Percentiles rank a stretch among this genome's conserved stretches.
phyloP scores from a whole-genome alignment of 768 basidiomycete genomes.

The Hericium rajendrae region DNA sequence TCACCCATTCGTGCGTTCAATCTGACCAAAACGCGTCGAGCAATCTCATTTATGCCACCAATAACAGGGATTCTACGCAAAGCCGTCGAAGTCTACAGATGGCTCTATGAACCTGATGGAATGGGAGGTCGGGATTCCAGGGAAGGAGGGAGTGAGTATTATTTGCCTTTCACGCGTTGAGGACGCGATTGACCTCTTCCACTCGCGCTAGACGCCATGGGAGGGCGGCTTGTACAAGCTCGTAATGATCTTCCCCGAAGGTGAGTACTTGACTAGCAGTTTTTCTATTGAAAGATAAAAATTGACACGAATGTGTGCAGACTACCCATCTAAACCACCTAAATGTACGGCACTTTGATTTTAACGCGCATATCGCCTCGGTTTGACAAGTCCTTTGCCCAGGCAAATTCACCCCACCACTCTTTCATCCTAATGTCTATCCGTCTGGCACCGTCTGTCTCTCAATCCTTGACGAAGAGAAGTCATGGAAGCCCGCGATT shows the following conservation, averaged over 20 bases:
- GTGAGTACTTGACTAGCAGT: conserved; percentile 28
- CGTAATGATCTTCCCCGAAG: conserved; percentile 93
- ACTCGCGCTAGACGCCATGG: conserved; percentile 73
- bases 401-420: conserved; percentile 95
- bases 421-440: conserved; percentile 98
- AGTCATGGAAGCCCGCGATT: conserved; percentile 97
- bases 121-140: conserved; percentile 99
- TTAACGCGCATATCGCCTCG: conserved; percentile 1
- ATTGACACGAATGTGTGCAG: conserved; percentile 28
- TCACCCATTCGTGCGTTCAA: conserved; percentile 83
- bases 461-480: conserved; percentile 97
- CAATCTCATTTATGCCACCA: neutral
- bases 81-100: conserved; percentile 82
- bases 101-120: conserved; percentile 94
- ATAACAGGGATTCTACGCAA: conserved; percentile 89
- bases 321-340: conserved; percentile 91
- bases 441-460: conserved; percentile 98
- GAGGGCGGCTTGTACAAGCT: conserved; percentile 94
- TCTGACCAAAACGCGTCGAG: neutral
- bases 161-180: conserved; percentile 1
- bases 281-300: neutral
- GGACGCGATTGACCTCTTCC: neutral
- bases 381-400: conserved; percentile 3
- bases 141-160: conserved; percentile 69
- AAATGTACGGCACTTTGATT: conserved; percentile 52